These are phyloP conservation scores for Tylopilus sp. DNA, from an alignment of 768 basidiomycete genomes.

Conservation along the genomic window DNA sequence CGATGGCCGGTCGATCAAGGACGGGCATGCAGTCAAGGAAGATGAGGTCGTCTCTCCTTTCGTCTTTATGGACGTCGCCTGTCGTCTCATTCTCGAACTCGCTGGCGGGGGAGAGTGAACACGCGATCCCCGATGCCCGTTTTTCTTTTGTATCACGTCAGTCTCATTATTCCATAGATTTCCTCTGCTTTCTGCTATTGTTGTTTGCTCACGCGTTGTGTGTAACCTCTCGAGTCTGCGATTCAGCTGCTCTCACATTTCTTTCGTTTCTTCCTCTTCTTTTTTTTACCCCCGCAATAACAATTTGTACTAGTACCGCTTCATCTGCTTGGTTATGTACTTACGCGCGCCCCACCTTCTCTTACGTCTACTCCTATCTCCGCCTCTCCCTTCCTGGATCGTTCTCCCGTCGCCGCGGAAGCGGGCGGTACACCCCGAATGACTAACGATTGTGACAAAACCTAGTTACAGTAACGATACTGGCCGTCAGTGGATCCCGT, in stretches of 20 bases:
- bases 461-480: background rate
- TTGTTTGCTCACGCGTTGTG: conserved; percentile 11
- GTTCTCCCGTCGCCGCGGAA: background rate
- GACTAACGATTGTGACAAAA: background rate
- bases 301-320: conserved; percentile 16
- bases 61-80: conserved; percentile 96
- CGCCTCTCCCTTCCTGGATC: background rate
- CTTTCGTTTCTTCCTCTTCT: background rate
- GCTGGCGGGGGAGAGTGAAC: conserved; percentile 60
- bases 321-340: background rate
- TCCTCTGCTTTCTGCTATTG: conserved; percentile 10
- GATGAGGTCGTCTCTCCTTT: conserved; percentile 82
- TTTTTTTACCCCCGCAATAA: conserved; percentile 12
- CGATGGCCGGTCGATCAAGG: conserved; percentile 57
- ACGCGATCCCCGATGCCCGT: background rate
- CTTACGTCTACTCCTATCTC: background rate
- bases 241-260: background rate
- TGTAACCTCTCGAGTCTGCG: conserved; percentile 6
- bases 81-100: conserved; percentile 88
- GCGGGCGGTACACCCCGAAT: background rate
- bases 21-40: conserved; percentile 37
- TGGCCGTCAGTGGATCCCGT: background rate
- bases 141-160: conserved; percentile 5
- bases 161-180: conserved; percentile 14
- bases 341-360: background rate